Evolutionary conservation across 306 rosid genomes (phyloP), one percentile per base, ranked within the genome.

Genomic region (peach (Prunus persica)): DNA sequence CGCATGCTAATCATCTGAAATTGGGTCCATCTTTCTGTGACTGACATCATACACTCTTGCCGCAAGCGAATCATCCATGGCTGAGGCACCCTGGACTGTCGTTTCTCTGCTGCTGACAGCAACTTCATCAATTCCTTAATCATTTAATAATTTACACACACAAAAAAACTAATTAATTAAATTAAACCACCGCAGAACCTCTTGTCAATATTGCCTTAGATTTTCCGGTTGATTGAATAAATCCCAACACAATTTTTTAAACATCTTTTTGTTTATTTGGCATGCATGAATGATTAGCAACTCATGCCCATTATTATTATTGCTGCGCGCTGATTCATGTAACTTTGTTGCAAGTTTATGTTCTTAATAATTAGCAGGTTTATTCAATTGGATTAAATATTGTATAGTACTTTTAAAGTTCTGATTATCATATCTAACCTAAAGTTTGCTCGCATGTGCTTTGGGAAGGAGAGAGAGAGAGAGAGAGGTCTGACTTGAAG

Each of bases 401-500:
- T 15, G 6, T 2, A n/a, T 45, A 60, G 56, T 25, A 60, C 19
- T 60, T 28, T 38, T 50, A 45, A 57, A 73, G 76, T 46, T 73
- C 58, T 58, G 55, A 73, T 20, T 51, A 73, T 73, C 69, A 73
- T 73, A 58, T 60, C 68, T 60, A 73, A 73, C 77, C 68, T 16
- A 73, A 73, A 61, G 77, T 73, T 73, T 60, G 69, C 68, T 73
- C 45, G 77, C 77, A 73, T 73, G 77, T 73, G 77, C 58, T 57
- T 73, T 61, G 3, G 16, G 76, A 56, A 49, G 65, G 46, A 28
- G 65, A 58, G 8, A 1, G 27, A 5, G 63, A 2, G 65, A 71
- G 38, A 67, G 63, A 55, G 69, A 65, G 46, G 64, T 19, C 64
- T 76, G 47, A 38, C 28, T 20, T 64, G 43, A 38, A 34, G 54